Percentiles rank a stretch among this genome's conserved stretches.
Evolutionary conservation across 768 basidiomycete species (phyloP).

Genomic region (Suillus decipiens): DNA sequence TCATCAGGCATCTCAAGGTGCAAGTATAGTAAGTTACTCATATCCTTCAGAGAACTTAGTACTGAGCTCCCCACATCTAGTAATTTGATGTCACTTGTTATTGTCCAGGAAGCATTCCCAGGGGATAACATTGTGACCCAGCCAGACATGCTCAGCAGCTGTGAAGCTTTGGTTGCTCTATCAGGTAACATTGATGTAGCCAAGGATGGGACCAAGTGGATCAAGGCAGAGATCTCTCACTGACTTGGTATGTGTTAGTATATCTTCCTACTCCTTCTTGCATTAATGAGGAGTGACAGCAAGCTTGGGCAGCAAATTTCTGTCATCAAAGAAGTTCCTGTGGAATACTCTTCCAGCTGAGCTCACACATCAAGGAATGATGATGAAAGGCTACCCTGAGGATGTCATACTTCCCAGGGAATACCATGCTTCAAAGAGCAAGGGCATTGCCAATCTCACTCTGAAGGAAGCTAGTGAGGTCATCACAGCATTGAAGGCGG

Average conservation of each 20-base stretch:
- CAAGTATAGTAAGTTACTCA: conserved; percentile 6
- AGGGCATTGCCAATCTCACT: conserved; percentile 11
- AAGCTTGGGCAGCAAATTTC: conserved; percentile 6
- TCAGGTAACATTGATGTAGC: background rate
- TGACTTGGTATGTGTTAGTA: background rate
- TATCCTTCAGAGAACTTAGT: background rate
- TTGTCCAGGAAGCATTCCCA: background rate
- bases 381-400: conserved; percentile 1
- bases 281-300: background rate
- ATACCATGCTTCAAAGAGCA: conserved; percentile 9
- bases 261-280: background rate
- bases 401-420: background rate
- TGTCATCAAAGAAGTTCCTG: conserved; percentile 6
- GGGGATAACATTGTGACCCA: background rate
- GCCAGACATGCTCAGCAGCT: background rate
- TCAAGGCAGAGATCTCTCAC: background rate
- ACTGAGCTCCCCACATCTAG: background rate
- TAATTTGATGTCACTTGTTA: background rate
- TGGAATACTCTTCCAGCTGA: conserved; percentile 11
- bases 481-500: background rate
- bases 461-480: background rate
- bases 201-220: background rate
- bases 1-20: conserved; percentile 7
- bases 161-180: background rate
- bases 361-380: conserved; percentile 2